phyloP scores from a whole-genome alignment of 257 asterid species.

The Fraxinus pennsylvanica region DNA sequence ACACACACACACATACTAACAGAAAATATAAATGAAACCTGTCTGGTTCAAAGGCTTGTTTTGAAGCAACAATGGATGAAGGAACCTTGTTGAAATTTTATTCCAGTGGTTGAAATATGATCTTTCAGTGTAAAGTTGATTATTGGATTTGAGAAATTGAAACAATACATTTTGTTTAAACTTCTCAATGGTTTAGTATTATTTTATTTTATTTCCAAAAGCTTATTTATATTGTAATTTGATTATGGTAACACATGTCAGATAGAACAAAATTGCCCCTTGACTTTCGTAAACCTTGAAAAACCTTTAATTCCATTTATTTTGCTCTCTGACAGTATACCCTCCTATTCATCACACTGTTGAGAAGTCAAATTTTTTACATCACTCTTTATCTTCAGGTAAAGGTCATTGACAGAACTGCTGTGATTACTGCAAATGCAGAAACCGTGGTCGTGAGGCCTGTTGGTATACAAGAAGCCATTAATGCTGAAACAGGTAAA shows the following conservation, averaged over 20 bases:
- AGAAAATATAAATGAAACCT: no score
- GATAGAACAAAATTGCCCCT: background rate
- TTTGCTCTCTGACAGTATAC: background rate
- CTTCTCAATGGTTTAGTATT: no score
- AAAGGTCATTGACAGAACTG: constrained; percentile 71
- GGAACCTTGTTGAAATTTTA: no score
- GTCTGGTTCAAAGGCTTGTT: no score
- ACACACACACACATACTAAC: no score
- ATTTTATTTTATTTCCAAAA: no score
- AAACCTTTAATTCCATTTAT: background rate
- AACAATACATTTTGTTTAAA: no score
- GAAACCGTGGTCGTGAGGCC: constrained; percentile 79
- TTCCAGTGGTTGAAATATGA: no score
- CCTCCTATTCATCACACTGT: constrained; percentile 2
- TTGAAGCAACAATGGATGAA: no score
- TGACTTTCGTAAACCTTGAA: background rate
- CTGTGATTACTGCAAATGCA: constrained; percentile 71
- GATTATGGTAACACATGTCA: background rate
- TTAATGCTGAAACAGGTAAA: constrained; percentile 70
- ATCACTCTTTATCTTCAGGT: constrained; percentile 53
- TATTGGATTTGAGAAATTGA: no score
- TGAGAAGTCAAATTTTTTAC: constrained; percentile 2
- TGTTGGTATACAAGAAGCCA: constrained; percentile 72
- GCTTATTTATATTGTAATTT: background rate
- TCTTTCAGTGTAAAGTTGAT: no score